Conservation (phyloP, 495 filamentous ascomycete genomes). For the Hypoxylon perforatum region DNA sequence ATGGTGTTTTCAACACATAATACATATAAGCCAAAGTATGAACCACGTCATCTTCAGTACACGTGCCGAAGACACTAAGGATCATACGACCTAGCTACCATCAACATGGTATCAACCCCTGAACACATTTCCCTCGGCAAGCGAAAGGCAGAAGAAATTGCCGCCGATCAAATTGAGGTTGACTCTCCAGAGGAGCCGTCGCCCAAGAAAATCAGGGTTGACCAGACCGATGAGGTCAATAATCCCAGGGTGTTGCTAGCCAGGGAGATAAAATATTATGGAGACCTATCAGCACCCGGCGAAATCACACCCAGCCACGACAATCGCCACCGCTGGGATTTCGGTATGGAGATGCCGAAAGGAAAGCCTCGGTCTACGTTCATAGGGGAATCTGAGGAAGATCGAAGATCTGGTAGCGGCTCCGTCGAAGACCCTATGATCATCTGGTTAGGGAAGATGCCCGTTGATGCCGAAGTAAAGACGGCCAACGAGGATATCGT, state of each 20-base stretch:
- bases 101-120: slow-evolving; percentile 5
- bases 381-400: slow-evolving; percentile 5
- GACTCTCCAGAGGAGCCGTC: not conserved
- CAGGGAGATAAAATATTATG: too few relatives aligned
- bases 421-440: slow-evolving; percentile 30
- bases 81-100: not conserved
- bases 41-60: too few relatives aligned
- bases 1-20: too few relatives aligned
- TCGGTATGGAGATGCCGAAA: slow-evolving; percentile 30
- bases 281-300: too few relatives aligned
- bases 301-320: not conserved
- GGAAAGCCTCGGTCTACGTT: slow-evolving; percentile 20
- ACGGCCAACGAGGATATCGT: slow-evolving; percentile 23
- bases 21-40: too few relatives aligned
- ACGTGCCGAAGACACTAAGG: too few relatives aligned
- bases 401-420: slow-evolving; percentile 11
- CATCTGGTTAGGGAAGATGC: slow-evolving; percentile 25
- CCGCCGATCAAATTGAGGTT: not conserved
- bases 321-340: slow-evolving; percentile 5
- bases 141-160: slow-evolving; percentile 29
- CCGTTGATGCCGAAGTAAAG: not conserved
- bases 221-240: too few relatives aligned
- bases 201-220: slow-evolving; percentile 9
- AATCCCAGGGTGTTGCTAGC: too few relatives aligned
- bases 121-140: not conserved